Evolutionary conservation across 768 basidiomycete species (phyloP).

Genomic region (Clitopilus passeckerianus): DNA sequence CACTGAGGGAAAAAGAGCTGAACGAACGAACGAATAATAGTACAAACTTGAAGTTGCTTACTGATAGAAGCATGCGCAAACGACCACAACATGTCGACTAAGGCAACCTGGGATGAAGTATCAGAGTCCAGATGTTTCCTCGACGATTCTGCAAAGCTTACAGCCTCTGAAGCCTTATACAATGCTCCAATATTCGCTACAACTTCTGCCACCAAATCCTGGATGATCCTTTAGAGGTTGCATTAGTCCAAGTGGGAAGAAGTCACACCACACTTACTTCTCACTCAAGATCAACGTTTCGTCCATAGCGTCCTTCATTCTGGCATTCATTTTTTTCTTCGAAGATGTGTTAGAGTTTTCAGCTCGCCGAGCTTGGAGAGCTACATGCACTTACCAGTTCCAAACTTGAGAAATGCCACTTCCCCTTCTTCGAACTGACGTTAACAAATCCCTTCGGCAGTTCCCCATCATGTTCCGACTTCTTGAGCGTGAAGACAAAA

Average conservation of each 20-base stretch:
- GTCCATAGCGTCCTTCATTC: conserved; percentile 89
- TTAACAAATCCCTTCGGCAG: conserved; percentile 74
- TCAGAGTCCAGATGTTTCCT: neutral
- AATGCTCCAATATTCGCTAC: conserved; percentile 70
- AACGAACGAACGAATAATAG: conserved; percentile 1
- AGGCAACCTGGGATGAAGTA: conserved; percentile 55
- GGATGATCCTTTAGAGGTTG: conserved; percentile 55
- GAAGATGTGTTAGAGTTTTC: neutral
- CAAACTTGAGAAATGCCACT: conserved; percentile 73
- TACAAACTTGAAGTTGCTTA: conserved; percentile 33
- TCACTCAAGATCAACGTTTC: conserved; percentile 86
- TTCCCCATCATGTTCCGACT: conserved; percentile 56
- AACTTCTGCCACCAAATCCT: conserved; percentile 69
- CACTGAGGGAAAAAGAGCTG: conserved; percentile 23
- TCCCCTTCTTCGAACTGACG: conserved; percentile 57
- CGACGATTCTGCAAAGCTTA: conserved; percentile 22
- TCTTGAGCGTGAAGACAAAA: conserved; percentile 71
- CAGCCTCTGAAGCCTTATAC: conserved; percentile 90
- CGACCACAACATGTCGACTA: conserved; percentile 87
- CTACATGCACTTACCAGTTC: conserved; percentile 55
- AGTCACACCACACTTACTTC: conserved; percentile 35
- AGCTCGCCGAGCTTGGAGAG: neutral
- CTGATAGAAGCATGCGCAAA: conserved; percentile 82
- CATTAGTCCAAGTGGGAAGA: neutral
- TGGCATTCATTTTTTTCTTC: conserved; percentile 83